Conservation (phyloP, 768 basidiomycete genomes). For the Coprinellus micaceus region DNA sequence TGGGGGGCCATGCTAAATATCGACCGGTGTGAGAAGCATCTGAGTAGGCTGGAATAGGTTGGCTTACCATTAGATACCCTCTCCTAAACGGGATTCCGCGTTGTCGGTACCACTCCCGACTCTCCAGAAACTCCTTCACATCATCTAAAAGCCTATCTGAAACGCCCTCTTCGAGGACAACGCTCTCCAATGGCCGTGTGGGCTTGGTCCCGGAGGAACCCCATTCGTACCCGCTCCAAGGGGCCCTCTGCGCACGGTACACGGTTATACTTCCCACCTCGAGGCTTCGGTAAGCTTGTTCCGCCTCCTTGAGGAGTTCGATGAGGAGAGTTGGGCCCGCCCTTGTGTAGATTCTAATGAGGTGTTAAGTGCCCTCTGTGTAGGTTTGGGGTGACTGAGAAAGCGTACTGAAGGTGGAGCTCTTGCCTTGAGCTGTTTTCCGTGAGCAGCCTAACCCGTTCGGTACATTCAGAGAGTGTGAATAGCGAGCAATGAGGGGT, state of each 20-base stretch:
- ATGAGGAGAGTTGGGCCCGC: neutral
- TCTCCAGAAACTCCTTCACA: slow-evolving; percentile 54
- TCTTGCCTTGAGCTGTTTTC: too few species aligned
- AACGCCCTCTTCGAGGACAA: slow-evolving; percentile 58
- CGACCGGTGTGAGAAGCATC: neutral
- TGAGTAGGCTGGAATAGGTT: neutral
- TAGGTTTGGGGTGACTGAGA: too few species aligned
- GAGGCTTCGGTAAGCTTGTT: neutral
- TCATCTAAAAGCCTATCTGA: slow-evolving; percentile 57
- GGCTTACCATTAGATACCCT: slow-evolving; percentile 51
- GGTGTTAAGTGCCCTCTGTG: too few species aligned
- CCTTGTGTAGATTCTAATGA: neutral
- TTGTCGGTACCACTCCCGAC: slow-evolving; percentile 57
- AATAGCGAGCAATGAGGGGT: too few species aligned
- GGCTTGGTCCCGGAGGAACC: slow-evolving; percentile 27
- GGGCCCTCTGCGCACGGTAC: neutral
- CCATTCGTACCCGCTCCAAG: too few species aligned
- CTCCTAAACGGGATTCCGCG: slow-evolving; percentile 69
- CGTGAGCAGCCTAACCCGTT: too few species aligned
- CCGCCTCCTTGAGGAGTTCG: neutral
- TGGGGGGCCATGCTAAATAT: slow-evolving; percentile 55
- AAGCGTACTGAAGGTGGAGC: too few species aligned
- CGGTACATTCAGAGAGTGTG: too few species aligned
- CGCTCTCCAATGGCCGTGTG: slow-evolving; percentile 44
- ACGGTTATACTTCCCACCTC: neutral